Base-by-base conservation (phyloP, 768 basidiomycete species). In the Lactifluus pinguis region DNA sequence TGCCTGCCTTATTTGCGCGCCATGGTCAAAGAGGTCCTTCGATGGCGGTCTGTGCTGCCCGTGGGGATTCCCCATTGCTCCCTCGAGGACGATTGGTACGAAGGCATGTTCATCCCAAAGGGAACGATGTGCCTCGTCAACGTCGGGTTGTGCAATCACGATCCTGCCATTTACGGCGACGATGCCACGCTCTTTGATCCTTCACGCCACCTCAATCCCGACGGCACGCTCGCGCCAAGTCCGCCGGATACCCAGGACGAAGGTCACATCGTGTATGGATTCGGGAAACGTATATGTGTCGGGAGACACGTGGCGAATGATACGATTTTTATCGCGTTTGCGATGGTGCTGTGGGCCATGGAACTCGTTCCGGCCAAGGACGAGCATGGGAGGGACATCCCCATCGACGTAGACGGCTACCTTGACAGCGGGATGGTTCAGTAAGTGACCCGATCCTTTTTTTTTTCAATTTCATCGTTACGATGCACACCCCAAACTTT, bases 61-160 rank as follows among this genome's bases (percentile, higher is more conserved):
- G 30, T 66, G 6, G 65, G 64, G 25, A 66, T 66, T 6, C 65
- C 65, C 3, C 65, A 63, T 19, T 55, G 59, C 30, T 53, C 58
- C 48, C 41, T 64, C 62, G 59, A 65, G 57, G 72, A 74, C 49
- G 73, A 73, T 41, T 67, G 55, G 55, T 74, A 73, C 50, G 65
- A 65, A 50, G 69, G 64, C 11, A 62, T 61, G 55, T 64, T 69
- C 57, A 73, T 77, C n/a, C 75, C 76, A 0, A 70, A 67, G 38
- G 75, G 73, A 8, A 72, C 73, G 2, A 69, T 73, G 10, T 66
- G 74, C 30, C 60, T 75, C 49, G 69, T 67, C 21, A 74, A 74
- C 45, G 62, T 63, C 25, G 32, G 61, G 65, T 54, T 71, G 64
- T 72, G 63, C 56, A 69, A 72, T 61, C 62, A 60, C 14, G 69